Base-by-base conservation (phyloP, 306 rosid genomes). In the Fragaria ananassa region DNA sequence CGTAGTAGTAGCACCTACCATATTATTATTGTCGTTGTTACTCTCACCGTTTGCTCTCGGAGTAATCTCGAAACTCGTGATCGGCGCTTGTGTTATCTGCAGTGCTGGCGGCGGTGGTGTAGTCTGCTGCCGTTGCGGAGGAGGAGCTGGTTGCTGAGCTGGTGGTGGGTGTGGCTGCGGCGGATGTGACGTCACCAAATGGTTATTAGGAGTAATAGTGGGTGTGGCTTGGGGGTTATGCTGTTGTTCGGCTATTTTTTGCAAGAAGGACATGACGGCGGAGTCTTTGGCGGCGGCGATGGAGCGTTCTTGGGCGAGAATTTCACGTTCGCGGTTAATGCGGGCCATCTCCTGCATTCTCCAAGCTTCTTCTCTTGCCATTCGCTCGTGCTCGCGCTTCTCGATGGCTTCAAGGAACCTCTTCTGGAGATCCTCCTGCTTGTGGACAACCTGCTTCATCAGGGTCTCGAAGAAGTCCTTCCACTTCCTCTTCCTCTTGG, bases 401-500 rank as follows among this genome's bases (percentile, higher is more conserved):
- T 92, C 99, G 0, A 95, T 80, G 41, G 97, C 92, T 19, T 91
- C 97, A 74, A 95, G 73, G 85, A 95, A 95, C 54, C 86, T 89
- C 83, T 72, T 79, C 73, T 95, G 99, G 66, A 92, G 35, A 29
- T 87, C 90, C 78, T 95, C 99, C 54, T 95, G 99, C 73, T 91
- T 93, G 76, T 82, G 86, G 12, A 89, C 82, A 69, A 95, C 97
- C 18, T 92, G 92, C 82, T 84, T 89, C 88, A 89, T 89, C 12
- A 95, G 66, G 19, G 88, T 87, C 90, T 84, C 86, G 23, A 92
- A 91, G 82, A 95, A 95, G 71, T 89, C 96, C 86, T 87, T 90
- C 99, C 97, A 95, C 37, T 91, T 95, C 42, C 99, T 83, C 88
- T 92, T 92, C 81, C 87, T 74, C 85, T 84, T 90, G 13, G 74